Evolutionary conservation across 768 basidiomycete genomes (phyloP).

Genomic region (Boletus rex-veris): DNA sequence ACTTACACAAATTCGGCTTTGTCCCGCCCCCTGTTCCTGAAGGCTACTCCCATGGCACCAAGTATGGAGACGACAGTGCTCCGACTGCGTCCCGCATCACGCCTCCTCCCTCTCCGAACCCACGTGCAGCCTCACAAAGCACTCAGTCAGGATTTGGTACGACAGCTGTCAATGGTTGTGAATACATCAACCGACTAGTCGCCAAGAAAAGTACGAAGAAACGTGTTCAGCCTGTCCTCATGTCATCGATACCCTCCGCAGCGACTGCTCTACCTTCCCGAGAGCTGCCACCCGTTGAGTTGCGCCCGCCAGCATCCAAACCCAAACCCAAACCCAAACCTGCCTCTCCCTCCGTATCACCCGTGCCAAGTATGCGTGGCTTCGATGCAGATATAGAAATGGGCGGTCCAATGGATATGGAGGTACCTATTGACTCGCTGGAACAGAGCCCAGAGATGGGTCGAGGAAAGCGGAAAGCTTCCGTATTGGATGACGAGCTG

Average conservation of each 20-base stretch:
- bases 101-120: slow-evolving; percentile 48
- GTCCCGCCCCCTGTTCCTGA: slow-evolving; percentile 61
- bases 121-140: slow-evolving; percentile 29
- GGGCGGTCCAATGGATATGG: slow-evolving; percentile 49
- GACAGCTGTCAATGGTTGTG: slow-evolving; percentile 41
- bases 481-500: slow-evolving; percentile 39
- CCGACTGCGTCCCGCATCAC: slow-evolving; percentile 35
- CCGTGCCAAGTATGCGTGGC: slow-evolving; percentile 47
- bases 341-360: slow-evolving; percentile 39
- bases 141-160: slow-evolving; percentile 41
- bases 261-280: slow-evolving; percentile 15
- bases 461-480: slow-evolving; percentile 53
- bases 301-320: slow-evolving; percentile 24
- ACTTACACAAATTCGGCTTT: slow-evolving; percentile 81
- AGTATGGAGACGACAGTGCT: slow-evolving; percentile 18
- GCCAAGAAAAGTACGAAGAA: slow-evolving; percentile 74
- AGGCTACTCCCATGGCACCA: slow-evolving; percentile 59
- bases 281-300: slow-evolving; percentile 9
- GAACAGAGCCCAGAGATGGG: slow-evolving; percentile 40
- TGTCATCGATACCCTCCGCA: slow-evolving; percentile 38
- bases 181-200: slow-evolving; percentile 68
- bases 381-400: slow-evolving; percentile 42
- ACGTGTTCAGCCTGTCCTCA: slow-evolving; percentile 49
- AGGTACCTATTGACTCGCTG: slow-evolving; percentile 52
- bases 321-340: slow-evolving; percentile 20